A percentile compares a stretch with the other conserved stretches of the same genome.
phyloP scores from a whole-genome alignment of 345 rosid species.

The Gossypium turneri region DNA sequence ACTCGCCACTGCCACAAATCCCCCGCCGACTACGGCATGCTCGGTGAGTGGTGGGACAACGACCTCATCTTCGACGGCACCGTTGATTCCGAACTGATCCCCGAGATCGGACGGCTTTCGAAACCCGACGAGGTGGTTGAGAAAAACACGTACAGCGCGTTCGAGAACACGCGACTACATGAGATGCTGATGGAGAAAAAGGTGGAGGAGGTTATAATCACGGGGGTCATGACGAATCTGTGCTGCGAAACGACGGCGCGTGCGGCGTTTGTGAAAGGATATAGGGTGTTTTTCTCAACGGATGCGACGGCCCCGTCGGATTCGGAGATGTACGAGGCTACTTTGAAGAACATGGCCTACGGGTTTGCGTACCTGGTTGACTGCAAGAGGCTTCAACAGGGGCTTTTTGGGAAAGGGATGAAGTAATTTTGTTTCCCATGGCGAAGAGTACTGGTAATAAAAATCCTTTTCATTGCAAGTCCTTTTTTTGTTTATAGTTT shows the following conservation, averaged over 20 bases:
- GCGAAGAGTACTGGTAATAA: background rate
- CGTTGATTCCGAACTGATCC: constrained; percentile 42
- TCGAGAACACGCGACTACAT: constrained; percentile 47
- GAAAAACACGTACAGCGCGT: constrained; percentile 76
- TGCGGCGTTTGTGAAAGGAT: constrained; percentile 66
- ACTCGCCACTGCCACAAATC: constrained; percentile 70
- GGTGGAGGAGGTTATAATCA: constrained; percentile 66
- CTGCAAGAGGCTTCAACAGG: constrained; percentile 27
- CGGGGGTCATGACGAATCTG: constrained; percentile 70
- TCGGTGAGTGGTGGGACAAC: constrained; percentile 67
- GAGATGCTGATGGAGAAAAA: constrained; percentile 51
- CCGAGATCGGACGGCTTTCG: constrained; percentile 32
- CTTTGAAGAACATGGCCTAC: constrained; percentile 60
- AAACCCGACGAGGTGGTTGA: constrained; percentile 44
- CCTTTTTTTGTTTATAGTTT: too few relatives aligned
- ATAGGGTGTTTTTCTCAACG: constrained; percentile 69
- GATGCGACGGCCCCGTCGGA: constrained; percentile 66
- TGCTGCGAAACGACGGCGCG: constrained; percentile 93
- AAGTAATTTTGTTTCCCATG: background rate
- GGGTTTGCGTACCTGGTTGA: constrained; percentile 80
- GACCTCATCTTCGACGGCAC: constrained; percentile 62
- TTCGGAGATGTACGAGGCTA: constrained; percentile 54
- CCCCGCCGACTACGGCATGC: constrained; percentile 50
- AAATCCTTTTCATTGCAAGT: too few relatives aligned
- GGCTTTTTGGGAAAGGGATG: background rate